phyloP scores from a whole-genome alignment of 306 rosid species.

The Bauhinia variegata region DNA sequence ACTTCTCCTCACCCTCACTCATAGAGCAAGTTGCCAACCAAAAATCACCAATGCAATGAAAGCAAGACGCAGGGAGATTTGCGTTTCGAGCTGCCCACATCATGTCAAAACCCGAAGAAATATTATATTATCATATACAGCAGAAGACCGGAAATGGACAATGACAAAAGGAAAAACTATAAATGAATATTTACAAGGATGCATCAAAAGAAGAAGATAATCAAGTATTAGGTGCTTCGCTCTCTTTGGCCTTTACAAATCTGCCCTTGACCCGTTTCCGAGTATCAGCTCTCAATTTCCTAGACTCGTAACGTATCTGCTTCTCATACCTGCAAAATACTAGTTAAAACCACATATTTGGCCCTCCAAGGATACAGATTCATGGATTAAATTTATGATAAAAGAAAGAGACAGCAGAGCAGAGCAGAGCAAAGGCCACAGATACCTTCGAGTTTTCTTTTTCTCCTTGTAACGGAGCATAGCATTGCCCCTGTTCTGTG shows the following conservation, averaged over 20 bases:
- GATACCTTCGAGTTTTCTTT: slow-evolving; percentile 66
- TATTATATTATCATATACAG: too few relatives aligned
- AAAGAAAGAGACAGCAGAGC: background rate
- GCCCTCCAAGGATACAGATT: background rate
- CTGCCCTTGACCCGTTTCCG: slow-evolving; percentile 74
- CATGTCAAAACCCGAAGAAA: too few relatives aligned
- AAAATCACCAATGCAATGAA: too few relatives aligned
- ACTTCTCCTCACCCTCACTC: too few relatives aligned
- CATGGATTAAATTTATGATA: background rate
- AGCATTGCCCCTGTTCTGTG: slow-evolving; percentile 68
- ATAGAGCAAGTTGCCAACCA: too few relatives aligned
- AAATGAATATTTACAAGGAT: too few relatives aligned
- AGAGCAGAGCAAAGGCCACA: too few relatives aligned
- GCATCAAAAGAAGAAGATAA: background rate
- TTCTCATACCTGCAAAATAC: slow-evolving; percentile 57
- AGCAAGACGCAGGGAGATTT: too few relatives aligned
- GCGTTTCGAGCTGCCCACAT: too few relatives aligned
- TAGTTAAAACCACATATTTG: background rate
- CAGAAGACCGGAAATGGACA: too few relatives aligned
- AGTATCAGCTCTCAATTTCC: slow-evolving; percentile 78
- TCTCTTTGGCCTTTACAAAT: slow-evolving; percentile 60
- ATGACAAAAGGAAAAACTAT: too few relatives aligned
- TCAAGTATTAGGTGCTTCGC: slow-evolving; percentile 31
- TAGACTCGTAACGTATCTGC: slow-evolving; percentile 68
- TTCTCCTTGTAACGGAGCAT: slow-evolving; percentile 84